Base-by-base conservation (phyloP, 2,329 filamentous ascomycete genomes). In the Amphichorda felina region DNA sequence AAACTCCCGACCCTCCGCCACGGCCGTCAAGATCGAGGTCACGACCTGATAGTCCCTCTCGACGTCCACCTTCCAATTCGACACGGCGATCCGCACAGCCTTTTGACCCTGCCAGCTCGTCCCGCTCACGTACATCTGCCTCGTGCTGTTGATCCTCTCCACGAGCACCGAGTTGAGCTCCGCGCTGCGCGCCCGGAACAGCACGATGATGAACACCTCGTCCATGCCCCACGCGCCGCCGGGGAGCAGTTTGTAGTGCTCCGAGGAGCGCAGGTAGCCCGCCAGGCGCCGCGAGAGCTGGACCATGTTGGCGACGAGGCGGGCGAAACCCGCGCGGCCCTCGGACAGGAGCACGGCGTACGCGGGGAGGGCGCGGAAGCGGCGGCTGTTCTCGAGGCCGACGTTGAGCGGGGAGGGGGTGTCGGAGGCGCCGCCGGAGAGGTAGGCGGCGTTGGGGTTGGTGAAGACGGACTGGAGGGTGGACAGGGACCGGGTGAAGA, bases 281-380 rank as follows among this genome's bases (percentile, higher is more conserved):
- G 82, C 78, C 25, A 94, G 69, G 13, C 56, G 64, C 16, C 86
- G 70, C 0, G 86, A 76, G 5, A 94, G 67, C 4, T 63, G 57
- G 18, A 87, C 77, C 62, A 94, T 87, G 18, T 74, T 70, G 41
- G 72, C 66, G 4, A 94, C 62, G 60, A 94, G 80, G 1, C 67
- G 62, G 1, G 66, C 63, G 43, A 93, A 74, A 0, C 86, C 87
- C 0, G 66, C 53, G 2, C 66, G 65, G 1, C 89, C 89, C 47
- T 91, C 81, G 32, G 81, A 79, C 15, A 80, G 54, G 3, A 95
- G 68, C 0, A 79, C 82, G 9, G 85, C 79, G 50, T 95, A 95
- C 8, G 86, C 82, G 0, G 89, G 88, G n/a, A 95, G 64, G 1
- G 88, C 88, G 36, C 89, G 75, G 63, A 95, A 94, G 5, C 88